Base-by-base conservation (phyloP, 495 filamentous ascomycete species). In the Barbatosphaeria neglecta region DNA sequence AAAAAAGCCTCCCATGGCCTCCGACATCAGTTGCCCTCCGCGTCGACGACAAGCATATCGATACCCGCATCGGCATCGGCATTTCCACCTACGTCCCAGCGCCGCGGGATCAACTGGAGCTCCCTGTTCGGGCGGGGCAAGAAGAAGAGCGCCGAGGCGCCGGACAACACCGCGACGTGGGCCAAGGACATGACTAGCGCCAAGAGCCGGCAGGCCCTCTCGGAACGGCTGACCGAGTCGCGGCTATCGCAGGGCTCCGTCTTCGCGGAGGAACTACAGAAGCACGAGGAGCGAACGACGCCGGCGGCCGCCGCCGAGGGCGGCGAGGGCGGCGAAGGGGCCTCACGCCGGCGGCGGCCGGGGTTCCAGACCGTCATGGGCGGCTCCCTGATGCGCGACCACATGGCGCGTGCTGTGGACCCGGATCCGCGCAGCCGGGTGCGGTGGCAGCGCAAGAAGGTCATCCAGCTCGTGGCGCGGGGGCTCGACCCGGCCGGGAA, bases 401-500 rank as follows among this genome's bases (percentile, higher is more conserved):
- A 69, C 53, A 72, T 82, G 64, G 70, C 71, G 43, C 56, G 69
- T 22, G 78, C 70, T 11, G 61, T 84, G 42, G 80, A 92, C 62
- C 89, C 89, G 15, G 73, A 81, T 50, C 86, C 87, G 13, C 55
- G 64, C 22, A 64, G 64, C 18, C 73, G 86, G 44, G 63, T 71
- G 18, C 75, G 80, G n/a, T 93, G 82, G 84, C 76, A 88, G 63
- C 75, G 81, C 51, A 90, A 83, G 68, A 86, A 86, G 77, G 73
- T 89, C 9, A 81, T 87, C 46, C 79, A 82, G 39, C 73, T 78
- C 51, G 66, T 95, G 43, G 74, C 72, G 8, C 38, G 45, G 3
- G 54, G 55, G 13, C 56, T 56, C 11, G 27, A 61, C 56, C 70
- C 75, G 11, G 71, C 82, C 24, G 84, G 84, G n/a, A 72, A 81